Evolutionary conservation across 768 basidiomycete genomes (phyloP), one percentile per base, ranked within the genome.

Genomic region (Boletus rubescentipes): DNA sequence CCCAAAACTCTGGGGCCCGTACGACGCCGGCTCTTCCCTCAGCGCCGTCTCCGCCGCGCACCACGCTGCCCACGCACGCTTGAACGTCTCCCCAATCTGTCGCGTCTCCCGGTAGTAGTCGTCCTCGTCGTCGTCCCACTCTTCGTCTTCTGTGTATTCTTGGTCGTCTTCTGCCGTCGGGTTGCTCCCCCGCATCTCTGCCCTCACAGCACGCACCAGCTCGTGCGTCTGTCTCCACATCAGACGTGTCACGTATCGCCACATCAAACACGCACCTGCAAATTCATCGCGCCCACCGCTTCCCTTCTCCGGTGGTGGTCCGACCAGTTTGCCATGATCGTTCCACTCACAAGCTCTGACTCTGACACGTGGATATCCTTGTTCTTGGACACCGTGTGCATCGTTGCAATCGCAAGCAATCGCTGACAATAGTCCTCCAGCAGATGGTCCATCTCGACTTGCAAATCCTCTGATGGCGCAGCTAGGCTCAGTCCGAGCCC

Each of bases 11-110:
- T 73, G 72, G 8, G 75, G 63, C 2, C 79, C 79, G 54, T 73
- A 80, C 42, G 46, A 46, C 4, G 23, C 54, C 15, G 65, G 61
- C 14, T 70, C 64, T 0, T 58, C 55, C 41, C 39, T 46, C 16
- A 77, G 36, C 10, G 39, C 43, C 2, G 61, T 65, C 55, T 72
- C 72, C 0, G 76, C 74, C 7, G 72, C 71, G 6, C 66, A 56
- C 80, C 79, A 80, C 0, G 70, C 80, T 1, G 73, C 73, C 73
- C 73, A 79, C 14, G 76, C 71, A 16, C 78, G 75, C 54, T 58
- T 62, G 54, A 77, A 76, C 37, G 57, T 53, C 43, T 60, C 66
- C 1, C 61, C 69, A 5, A 67, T 61, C 18, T 64, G 67, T 23
- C 63, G 69, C 38, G 64, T 46, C 55, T 73, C 60, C 2, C 60